Base-by-base conservation (phyloP, 768 basidiomycete genomes). In the Lanmaoa pseudosensibilis region DNA sequence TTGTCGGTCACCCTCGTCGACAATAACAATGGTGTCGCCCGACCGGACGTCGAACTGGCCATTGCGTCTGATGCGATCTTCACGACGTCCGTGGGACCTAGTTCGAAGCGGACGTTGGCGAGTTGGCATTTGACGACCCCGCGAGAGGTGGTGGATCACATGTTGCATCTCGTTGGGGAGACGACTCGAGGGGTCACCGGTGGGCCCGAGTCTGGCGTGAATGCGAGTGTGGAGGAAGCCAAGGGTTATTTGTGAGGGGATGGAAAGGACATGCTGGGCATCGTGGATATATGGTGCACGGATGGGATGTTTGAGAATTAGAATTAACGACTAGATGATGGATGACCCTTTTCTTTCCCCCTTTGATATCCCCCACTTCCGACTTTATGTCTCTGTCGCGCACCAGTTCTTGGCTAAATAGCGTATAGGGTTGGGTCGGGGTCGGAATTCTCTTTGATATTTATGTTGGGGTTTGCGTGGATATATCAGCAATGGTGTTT, bases 81-180 rank as follows among this genome's bases (percentile, higher is more conserved):
- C 79, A 92, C 94, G 21, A 93, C 92, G 7, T 89, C 92, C 30
- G 93, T 98, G n/a, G 95, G 95, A 2, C 90, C 90, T 57, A 86
- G 86, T 64, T 85, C 82, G 66, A 96, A 96, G 77, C 83, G 90
- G 64, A 98, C 95, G 46, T 76, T 94, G 48, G 95, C 94, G 19
- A 83, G 82, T 45, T 96, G 93, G 92, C 94, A 97, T 73, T 88
- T 97, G 50, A 92, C 90, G 57, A 85, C 87, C 45, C 91, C 95
- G 15, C 83, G 83, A 51, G 94, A 95, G 76, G 83, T 96, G 57
- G 84, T 96, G 23, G 89, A 89, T 9, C 83, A 88, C 61, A 83
- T 95, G 80, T 70, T 90, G 51, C 72, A 81, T 38, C 74, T 92
- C 55, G 84, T 84, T 27, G 77, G 76, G 50, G 75, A 73, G 60